A percentile compares a stretch with the other conserved stretches of the same genome.
Conservation (phyloP, 2,329 filamentous ascomycete genomes). For the Pseudogymnoascus sp. region DNA sequence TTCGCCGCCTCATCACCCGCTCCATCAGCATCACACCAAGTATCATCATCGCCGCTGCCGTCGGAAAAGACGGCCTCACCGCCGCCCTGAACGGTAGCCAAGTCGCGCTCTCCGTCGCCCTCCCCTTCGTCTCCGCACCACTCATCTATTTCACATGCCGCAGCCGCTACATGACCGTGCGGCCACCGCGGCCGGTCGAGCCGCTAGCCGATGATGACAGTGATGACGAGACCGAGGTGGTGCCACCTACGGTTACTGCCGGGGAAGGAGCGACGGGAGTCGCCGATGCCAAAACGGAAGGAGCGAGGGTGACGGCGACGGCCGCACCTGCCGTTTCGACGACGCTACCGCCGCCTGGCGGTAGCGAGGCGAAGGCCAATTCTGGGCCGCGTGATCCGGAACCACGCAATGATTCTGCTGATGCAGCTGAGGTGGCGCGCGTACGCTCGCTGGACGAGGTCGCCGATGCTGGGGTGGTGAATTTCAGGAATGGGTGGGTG, state of each 20-base stretch:
- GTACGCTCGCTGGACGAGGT: constrained; percentile 24
- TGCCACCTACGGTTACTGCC: background rate
- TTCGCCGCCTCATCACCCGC: constrained; percentile 68
- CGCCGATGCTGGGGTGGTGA: constrained; percentile 18
- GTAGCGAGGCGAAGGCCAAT: background rate
- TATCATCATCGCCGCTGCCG: constrained; percentile 74
- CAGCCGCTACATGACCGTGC: constrained; percentile 70
- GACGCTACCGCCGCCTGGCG: constrained; percentile 9
- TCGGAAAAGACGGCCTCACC: constrained; percentile 62
- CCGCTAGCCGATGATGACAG: constrained; percentile 25
- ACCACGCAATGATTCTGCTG: background rate
- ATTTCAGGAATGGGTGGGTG: constrained; percentile 66
- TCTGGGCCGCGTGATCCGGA: background rate
- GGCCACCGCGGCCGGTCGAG: constrained; percentile 34
- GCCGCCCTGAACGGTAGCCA: constrained; percentile 67
- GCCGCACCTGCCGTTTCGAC: constrained; percentile 4
- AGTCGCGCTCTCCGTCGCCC: constrained; percentile 66
- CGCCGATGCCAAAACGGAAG: constrained; percentile 13
- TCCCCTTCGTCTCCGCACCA: constrained; percentile 77
- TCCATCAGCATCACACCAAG: constrained; percentile 73
- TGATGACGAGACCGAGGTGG: constrained; percentile 11
- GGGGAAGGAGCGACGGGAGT: background rate
- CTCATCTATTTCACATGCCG: constrained; percentile 79
- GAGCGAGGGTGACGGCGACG: background rate
- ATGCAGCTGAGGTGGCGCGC: background rate